Evolutionary conservation across 257 asterid genomes (phyloP).

Genomic region (Scutellaria barbata): DNA sequence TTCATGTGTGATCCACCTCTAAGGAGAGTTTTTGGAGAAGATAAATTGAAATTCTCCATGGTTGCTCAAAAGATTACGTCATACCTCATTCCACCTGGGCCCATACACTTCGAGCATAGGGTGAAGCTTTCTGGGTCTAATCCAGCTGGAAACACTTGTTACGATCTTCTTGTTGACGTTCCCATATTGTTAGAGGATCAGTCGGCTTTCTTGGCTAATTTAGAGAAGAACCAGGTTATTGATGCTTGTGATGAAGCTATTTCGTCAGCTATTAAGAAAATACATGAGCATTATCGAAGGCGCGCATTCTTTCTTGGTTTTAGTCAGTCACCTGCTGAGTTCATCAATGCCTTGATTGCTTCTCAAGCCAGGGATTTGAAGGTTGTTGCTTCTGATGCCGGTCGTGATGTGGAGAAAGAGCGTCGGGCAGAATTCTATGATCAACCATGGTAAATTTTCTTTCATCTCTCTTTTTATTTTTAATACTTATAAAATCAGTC

Average conservation of each 20-base stretch:
- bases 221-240: constrained; percentile 48
- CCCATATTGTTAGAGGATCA: constrained; percentile 64
- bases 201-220: constrained; percentile 51
- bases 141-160: constrained; percentile 81
- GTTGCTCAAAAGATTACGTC: constrained; percentile 70
- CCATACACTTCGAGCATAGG: constrained; percentile 85
- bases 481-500: not conserved
- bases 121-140: constrained; percentile 76
- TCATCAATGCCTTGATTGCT: constrained; percentile 71
- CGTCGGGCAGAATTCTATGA: constrained; percentile 71
- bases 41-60: constrained; percentile 76
- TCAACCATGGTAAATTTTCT: constrained; percentile 71
- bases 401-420: constrained; percentile 70
- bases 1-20: constrained; percentile 81
- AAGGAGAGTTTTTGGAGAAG: constrained; percentile 83
- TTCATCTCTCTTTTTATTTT: constrained; percentile 7
- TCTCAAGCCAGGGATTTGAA: constrained; percentile 89
- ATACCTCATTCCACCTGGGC: constrained; percentile 74
- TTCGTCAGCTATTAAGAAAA: constrained; percentile 65
- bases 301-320: constrained; percentile 85
- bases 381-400: constrained; percentile 68
- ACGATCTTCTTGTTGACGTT: constrained; percentile 79
- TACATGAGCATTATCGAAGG: constrained; percentile 49
- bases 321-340: constrained; percentile 93
- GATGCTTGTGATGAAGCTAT: constrained; percentile 71